These are phyloP conservation scores for Xylaria telfairii DNA, from an alignment of 495 filamentous ascomycete genomes.

Conservation along the genomic window DNA sequence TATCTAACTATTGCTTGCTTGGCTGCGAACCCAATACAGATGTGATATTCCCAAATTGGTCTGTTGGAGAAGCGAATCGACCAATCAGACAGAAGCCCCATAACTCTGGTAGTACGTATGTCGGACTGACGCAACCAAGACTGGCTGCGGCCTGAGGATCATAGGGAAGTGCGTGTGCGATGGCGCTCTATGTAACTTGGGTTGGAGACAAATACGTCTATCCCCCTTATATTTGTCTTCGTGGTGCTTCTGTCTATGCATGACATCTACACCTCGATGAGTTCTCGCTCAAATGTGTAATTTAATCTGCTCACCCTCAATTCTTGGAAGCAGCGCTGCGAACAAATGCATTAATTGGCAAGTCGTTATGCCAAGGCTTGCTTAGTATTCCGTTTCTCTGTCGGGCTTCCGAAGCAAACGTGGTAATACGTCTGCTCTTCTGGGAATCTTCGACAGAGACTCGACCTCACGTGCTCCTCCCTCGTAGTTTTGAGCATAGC, in stretches of 20 bases:
- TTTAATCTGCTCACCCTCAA: not conserved
- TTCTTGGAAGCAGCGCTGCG: not conserved
- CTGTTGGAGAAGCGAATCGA: not conserved
- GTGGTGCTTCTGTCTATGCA: constrained; percentile 1
- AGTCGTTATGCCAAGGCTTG: not conserved
- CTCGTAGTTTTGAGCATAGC: not conserved
- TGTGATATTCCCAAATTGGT: constrained; percentile 12
- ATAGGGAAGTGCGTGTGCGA: not conserved
- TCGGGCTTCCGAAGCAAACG: not conserved
- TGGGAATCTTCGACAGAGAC: not conserved
- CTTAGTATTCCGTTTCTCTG: not conserved
- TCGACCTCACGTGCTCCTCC: not conserved
- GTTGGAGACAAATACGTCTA: constrained; percentile 5
- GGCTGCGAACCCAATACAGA: not conserved
- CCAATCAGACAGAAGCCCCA: not conserved
- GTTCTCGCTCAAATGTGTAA: constrained; percentile 1
- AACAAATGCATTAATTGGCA: not conserved
- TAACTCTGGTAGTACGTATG: not conserved
- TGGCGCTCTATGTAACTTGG: not conserved
- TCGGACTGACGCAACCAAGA: not conserved
- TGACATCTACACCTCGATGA: not conserved
- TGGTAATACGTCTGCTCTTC: not conserved
- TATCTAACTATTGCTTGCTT: not conserved
- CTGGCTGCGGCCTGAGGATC: not conserved
- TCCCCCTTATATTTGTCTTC: not conserved